Evolutionary conservation across 257 asterid species (phyloP).

Genomic region (Solanum bulbocastanum): DNA sequence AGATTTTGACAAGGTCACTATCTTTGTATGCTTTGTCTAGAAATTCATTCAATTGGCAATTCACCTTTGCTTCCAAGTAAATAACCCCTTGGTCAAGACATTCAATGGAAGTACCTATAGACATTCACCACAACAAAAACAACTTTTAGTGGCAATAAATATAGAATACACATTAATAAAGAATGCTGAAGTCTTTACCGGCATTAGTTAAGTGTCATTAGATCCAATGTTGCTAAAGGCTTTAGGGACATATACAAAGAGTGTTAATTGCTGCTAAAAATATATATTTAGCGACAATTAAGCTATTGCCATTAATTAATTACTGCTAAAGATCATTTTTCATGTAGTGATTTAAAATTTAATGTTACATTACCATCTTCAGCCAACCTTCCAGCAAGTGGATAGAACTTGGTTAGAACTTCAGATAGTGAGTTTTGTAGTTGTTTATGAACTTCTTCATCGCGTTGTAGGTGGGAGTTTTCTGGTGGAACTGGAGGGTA

Average conservation of each 20-base stretch:
- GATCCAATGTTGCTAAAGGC: no score
- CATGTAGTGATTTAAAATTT: no score
- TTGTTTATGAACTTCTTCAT: background rate
- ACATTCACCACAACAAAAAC: background rate
- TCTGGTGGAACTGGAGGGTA: background rate
- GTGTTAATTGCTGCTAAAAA: no score
- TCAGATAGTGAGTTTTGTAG: conserved; percentile 4
- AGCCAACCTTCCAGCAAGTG: conserved; percentile 4
- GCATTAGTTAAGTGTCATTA: no score
- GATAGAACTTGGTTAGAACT: background rate
- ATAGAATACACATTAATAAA: no score
- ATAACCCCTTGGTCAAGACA: conserved; percentile 8
- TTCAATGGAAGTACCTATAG: background rate
- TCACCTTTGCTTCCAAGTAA: conserved; percentile 1
- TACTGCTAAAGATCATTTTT: no score
- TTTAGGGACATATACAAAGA: no score
- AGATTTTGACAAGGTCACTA: background rate
- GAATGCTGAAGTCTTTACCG: no score
- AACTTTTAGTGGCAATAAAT: no score
- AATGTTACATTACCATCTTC: background rate
- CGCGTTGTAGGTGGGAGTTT: background rate
- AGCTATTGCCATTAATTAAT: no score
- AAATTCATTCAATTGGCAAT: background rate
- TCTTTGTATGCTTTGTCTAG: background rate
- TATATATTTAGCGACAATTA: no score